Conservation (phyloP, 129 eudicot species). For the Centrapalus pauciflorus region DNA sequence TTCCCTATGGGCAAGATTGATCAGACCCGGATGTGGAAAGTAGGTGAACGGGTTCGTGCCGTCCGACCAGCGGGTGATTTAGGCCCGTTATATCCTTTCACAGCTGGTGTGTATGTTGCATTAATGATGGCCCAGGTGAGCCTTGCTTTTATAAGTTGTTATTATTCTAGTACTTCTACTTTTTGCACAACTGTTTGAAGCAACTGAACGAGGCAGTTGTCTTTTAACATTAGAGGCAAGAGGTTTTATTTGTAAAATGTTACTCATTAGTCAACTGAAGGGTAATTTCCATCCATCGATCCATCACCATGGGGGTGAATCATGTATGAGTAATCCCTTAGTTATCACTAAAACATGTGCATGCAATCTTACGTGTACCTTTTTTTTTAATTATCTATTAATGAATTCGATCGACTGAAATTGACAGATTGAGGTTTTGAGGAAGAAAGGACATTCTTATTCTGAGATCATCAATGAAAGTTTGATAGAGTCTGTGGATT, state of each 20-base stretch:
- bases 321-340: too few species aligned
- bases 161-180: too few species aligned
- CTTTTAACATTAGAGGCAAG: too few species aligned
- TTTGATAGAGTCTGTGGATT: conserved; percentile 91
- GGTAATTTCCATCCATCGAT: too few species aligned
- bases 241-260: too few species aligned
- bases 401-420: background rate
- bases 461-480: conserved; percentile 96
- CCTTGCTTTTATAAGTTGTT: background rate
- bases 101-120: conserved; percentile 99
- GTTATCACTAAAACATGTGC: too few species aligned
- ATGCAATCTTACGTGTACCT: background rate
- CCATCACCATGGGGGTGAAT: too few species aligned
- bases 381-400: background rate
- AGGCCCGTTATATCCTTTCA: conserved; percentile 92
- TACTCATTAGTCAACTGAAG: too few species aligned
- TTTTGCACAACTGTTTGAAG: too few species aligned
- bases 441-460: conserved; percentile 98
- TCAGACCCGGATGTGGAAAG: conserved; percentile 97
- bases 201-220: too few species aligned
- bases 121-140: conserved; percentile 99
- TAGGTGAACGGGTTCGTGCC: conserved; percentile 84
- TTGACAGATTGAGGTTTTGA: conserved; percentile 75
- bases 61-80: conserved; percentile 78
- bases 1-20: conserved; percentile 99